Conservation (phyloP, 331 rosid genomes). For the Pyrus hybrid region DNA sequence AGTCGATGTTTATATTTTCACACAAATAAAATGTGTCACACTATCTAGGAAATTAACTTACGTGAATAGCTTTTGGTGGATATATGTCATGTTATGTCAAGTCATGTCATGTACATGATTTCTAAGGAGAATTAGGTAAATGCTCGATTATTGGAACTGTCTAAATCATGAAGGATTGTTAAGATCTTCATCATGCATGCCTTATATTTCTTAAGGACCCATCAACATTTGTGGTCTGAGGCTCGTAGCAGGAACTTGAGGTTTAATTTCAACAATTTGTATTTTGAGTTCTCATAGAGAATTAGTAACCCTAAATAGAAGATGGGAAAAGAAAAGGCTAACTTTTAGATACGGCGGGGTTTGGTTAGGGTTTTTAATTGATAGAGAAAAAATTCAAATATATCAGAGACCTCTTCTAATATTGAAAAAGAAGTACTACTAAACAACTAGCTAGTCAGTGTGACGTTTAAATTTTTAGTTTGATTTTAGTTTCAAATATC, state of each 20-base stretch:
- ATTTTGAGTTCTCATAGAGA: background rate
- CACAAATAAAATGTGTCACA: too few species aligned
- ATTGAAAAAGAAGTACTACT: too few species aligned
- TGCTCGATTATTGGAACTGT: constrained; percentile 17
- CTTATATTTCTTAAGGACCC: background rate
- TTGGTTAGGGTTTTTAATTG: too few species aligned
- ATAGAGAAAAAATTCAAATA: too few species aligned
- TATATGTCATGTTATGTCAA: too few species aligned
- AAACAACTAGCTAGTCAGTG: background rate
- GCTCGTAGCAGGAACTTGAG: background rate
- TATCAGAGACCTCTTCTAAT: background rate
- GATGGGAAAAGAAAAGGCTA: too few species aligned
- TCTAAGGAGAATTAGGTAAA: background rate
- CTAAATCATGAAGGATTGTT: constrained; percentile 13
- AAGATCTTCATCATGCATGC: background rate
- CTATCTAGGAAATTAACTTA: background rate
- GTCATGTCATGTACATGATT: background rate
- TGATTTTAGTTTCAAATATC: background rate
- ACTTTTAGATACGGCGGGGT: too few species aligned
- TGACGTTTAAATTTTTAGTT: background rate
- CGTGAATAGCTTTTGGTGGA: too few species aligned
- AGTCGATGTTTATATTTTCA: too few species aligned
- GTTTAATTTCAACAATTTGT: background rate
- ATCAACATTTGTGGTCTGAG: background rate
- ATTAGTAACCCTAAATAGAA: too few species aligned